phyloP scores from a whole-genome alignment of 306 rosid genomes.

The Dalbergia cultrata region DNA sequence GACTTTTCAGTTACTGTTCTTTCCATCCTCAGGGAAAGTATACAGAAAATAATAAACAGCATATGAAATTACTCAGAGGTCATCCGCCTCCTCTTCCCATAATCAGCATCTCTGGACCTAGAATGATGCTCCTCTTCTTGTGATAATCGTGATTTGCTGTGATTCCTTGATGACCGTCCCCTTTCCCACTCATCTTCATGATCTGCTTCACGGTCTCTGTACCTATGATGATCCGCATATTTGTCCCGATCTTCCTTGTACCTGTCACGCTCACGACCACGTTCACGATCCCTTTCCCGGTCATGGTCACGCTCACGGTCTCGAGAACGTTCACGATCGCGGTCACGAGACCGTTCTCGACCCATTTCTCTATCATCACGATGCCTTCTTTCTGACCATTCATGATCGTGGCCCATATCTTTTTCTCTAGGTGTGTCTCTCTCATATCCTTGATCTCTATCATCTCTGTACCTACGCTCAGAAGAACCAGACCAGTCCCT shows the following conservation, averaged over 20 bases:
- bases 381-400: conserved; percentile 80
- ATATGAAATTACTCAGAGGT: conserved; percentile 73
- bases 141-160: conserved; percentile 74
- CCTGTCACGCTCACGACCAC: conserved; percentile 83
- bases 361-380: conserved; percentile 79
- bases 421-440: conserved; percentile 88
- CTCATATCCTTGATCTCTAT: conserved; percentile 81
- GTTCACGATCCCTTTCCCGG: conserved; percentile 66
- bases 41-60: conserved; percentile 34
- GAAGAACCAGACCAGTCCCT: conserved; percentile 97
- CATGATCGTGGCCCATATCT: conserved; percentile 72
- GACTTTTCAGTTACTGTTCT: conserved; percentile 43
- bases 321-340: conserved; percentile 59
- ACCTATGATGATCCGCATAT: conserved; percentile 89
- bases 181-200: conserved; percentile 91
- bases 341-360: conserved; percentile 81
- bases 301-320: conserved; percentile 62
- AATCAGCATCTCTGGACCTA: conserved; percentile 91
- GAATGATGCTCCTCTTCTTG: conserved; percentile 89
- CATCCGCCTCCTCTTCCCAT: conserved; percentile 91
- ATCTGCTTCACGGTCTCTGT: conserved; percentile 79
- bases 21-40: conserved; percentile 48
- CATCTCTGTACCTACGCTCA: conserved; percentile 86
- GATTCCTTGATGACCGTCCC: conserved; percentile 87
- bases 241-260: conserved; percentile 86